Base-by-base conservation (phyloP, 169 alveolate genomes). In the Fabrea salina region DNA sequence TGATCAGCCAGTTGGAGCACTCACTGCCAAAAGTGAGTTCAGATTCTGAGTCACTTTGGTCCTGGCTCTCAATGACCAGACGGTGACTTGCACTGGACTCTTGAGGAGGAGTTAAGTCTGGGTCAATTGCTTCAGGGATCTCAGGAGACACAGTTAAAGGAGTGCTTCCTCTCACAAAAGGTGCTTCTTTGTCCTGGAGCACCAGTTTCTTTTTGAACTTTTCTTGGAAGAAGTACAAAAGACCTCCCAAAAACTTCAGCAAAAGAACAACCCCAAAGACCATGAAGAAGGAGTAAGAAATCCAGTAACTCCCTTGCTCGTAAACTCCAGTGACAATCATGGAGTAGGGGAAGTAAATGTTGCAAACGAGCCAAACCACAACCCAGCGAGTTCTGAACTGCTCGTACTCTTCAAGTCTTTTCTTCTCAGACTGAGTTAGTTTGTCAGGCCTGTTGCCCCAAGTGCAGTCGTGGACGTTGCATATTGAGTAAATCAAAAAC, bases 401-500 rank as follows among this genome's bases (percentile, higher is more conserved):
- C 49, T 70, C 66, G 32, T 47, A 70, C n/a, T 70, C 67, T 70
- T 70, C 79, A 22, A 47, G 19, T 43, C 79, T 22, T 13, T 41
- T 27, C 32, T 43, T 70, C 49, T 70, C 59, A 47, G 25, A 41
- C 13, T 70, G 25, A 3, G 49, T 25, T 50, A 47, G 16, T 5
- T 27, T 22, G 25, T 70, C 79, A 16, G 59, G 59, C 39, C 79
- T 6, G 19, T 19, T 25, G 22, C 93, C 93, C 93, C 93, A 88
- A 56, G 89, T 66, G 57, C 86, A 70, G 59, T 88, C 91, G 51
- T 82, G 89, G 25, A 71, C 50, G 78, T 88, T 88, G 78, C 87
- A 75, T 57, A 84, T 61, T 11, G 93, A 64, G 67, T 82, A 88
- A 44, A 86, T 84, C 22, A 74, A 54, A 59, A 88, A 74, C 25